These are phyloP conservation scores for Seiridium cupressi DNA, from an alignment of 2,329 filamentous ascomycete species.

Conservation along the genomic window DNA sequence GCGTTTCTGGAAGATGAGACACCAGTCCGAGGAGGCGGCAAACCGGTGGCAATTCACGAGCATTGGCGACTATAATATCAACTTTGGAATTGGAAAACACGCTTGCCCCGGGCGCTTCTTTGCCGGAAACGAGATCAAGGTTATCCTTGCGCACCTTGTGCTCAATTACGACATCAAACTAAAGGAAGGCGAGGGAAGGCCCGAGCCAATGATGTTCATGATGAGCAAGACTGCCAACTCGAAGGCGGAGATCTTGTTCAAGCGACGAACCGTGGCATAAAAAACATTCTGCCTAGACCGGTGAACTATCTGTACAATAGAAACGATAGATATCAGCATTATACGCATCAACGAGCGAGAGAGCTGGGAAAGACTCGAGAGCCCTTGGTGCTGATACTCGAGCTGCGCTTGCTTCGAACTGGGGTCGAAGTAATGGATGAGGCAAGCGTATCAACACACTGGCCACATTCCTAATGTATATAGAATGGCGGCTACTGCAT, in stretches of 20 bases:
- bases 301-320: neutral
- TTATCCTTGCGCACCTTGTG: constrained; percentile 38
- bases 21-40: constrained; percentile 15
- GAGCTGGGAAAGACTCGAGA: too few species aligned
- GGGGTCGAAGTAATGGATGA: too few species aligned
- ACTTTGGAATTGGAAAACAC: constrained; percentile 37
- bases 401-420: too few species aligned
- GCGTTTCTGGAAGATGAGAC: constrained; percentile 35
- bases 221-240: constrained; percentile 30
- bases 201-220: constrained; percentile 29
- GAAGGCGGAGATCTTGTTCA: constrained; percentile 28
- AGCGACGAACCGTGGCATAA: constrained; percentile 13
- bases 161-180: constrained; percentile 38
- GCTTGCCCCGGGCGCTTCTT: constrained; percentile 44
- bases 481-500: neutral
- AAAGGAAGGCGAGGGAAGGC: constrained; percentile 23
- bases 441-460: neutral
- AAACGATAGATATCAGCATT: too few species aligned
- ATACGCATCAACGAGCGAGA: too few species aligned
- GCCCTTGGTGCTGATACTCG: too few species aligned
- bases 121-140: constrained; percentile 43
- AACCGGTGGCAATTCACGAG: constrained; percentile 29
- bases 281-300: neutral
- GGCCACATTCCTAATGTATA: neutral
- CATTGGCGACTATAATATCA: constrained; percentile 32